phyloP scores from a whole-genome alignment of 2,329 filamentous ascomycete species.

The Fusarium transvaalense region DNA sequence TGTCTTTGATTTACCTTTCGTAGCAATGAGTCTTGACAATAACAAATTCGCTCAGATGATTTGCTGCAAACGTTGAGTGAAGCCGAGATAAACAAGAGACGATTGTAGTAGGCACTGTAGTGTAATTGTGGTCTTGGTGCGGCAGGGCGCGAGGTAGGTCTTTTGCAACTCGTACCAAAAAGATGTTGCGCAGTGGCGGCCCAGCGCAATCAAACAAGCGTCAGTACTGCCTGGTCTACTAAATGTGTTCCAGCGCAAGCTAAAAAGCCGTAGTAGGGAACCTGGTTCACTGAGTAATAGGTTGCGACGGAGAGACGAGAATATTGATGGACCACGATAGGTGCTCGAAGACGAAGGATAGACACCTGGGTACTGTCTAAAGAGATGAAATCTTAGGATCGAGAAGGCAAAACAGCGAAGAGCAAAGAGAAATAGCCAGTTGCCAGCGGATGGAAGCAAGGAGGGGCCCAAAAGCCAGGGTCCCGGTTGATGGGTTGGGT shows the following conservation, averaged over 20 bases:
- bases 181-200: slow-evolving; percentile 42
- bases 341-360: background rate
- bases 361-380: background rate
- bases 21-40: background rate
- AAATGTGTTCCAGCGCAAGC: slow-evolving; percentile 28
- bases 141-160: slow-evolving; percentile 35
- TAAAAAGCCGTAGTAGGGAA: slow-evolving; percentile 21
- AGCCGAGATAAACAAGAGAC: slow-evolving; percentile 9
- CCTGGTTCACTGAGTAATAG: slow-evolving; percentile 29
- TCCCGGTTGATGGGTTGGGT: slow-evolving; percentile 29
- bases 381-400: slow-evolving; percentile 3
- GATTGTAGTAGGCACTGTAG: slow-evolving; percentile 3
- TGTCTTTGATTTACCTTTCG: slow-evolving; percentile 1
- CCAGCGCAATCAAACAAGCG: slow-evolving; percentile 40
- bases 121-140: slow-evolving; percentile 18
- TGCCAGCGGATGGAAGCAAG: slow-evolving; percentile 8
- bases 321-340: background rate
- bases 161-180: slow-evolving; percentile 39
- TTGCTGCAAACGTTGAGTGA: background rate
- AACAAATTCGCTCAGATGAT: slow-evolving; percentile 9
- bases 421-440: slow-evolving; percentile 12
- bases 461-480: slow-evolving; percentile 35
- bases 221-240: background rate
- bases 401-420: slow-evolving; percentile 15
- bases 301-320: slow-evolving; percentile 6